Conservation (phyloP, 768 basidiomycete genomes). For the Mycena sanguinolenta region DNA sequence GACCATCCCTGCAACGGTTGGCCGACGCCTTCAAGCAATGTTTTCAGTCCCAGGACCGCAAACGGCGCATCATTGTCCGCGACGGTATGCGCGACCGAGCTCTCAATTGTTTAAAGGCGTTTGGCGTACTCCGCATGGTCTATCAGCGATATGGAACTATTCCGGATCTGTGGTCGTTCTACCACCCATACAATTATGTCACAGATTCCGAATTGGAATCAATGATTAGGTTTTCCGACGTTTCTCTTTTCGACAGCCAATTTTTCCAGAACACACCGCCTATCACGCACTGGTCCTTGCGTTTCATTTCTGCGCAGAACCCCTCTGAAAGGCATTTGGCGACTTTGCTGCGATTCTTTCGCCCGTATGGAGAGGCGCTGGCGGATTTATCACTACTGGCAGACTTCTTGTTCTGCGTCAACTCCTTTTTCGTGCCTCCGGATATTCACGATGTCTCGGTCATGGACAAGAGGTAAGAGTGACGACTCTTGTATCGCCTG, state of each 20-base stretch:
- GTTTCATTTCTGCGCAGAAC: conserved; percentile 1
- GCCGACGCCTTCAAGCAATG: conserved; percentile 1
- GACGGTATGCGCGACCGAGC: not conserved
- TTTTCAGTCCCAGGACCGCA: not conserved
- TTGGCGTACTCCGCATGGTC: conserved; percentile 5
- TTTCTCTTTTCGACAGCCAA: not conserved
- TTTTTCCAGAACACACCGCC: not conserved
- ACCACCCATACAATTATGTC: not conserved
- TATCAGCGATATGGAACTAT: not conserved
- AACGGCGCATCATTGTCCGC: too few species aligned
- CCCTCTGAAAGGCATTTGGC: not conserved
- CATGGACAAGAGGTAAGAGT: conserved; percentile 6
- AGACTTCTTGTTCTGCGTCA: conserved; percentile 6
- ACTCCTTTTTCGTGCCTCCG: not conserved
- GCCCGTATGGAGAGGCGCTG: not conserved
- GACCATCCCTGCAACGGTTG: not conserved
- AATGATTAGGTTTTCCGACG: not conserved
- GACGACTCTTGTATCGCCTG: not conserved
- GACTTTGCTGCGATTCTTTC: not conserved
- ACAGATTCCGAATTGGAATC: not conserved
- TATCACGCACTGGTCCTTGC: conserved; percentile 6
- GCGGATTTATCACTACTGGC: not conserved
- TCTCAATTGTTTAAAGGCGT: not conserved
- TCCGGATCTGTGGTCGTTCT: not conserved
- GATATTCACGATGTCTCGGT: not conserved